phyloP scores from a whole-genome alignment of 2,329 filamentous ascomycete genomes.

The Clarireedia monteithiana region DNA sequence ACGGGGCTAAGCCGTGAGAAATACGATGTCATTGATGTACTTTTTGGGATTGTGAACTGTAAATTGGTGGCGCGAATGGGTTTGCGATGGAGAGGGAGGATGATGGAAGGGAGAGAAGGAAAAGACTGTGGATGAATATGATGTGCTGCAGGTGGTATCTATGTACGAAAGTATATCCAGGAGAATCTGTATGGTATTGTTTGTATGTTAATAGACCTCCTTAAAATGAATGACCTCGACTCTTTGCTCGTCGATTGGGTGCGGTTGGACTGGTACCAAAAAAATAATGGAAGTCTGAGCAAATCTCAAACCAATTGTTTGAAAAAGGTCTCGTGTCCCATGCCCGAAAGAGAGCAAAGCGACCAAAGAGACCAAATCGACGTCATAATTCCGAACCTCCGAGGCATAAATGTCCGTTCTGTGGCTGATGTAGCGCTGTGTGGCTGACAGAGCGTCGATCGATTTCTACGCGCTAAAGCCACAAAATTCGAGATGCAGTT shows the following conservation, averaged over 20 bases:
- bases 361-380: neutral
- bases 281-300: too few species aligned
- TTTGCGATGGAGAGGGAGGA: neutral
- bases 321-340: conserved; percentile 1
- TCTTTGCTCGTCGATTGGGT: too few species aligned
- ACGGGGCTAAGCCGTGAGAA: conserved; percentile 55
- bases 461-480: too few species aligned
- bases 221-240: too few species aligned
- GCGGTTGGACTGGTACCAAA: too few species aligned
- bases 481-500: too few species aligned
- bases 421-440: too few species aligned
- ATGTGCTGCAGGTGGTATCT: neutral
- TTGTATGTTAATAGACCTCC: too few species aligned
- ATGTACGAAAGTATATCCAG: too few species aligned
- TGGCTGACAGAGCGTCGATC: too few species aligned
- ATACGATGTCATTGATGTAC: conserved; percentile 22
- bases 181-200: too few species aligned
- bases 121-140: neutral
- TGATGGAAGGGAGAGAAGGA: neutral
- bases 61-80: neutral
- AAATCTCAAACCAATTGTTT: neutral
- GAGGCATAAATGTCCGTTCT: neutral
- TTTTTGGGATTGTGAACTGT: neutral
- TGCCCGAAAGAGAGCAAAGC: neutral
- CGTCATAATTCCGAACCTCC: neutral